A percentile compares a stretch with the other conserved stretches of the same genome.
These are phyloP conservation scores for Pyrrhoderma noxium DNA, from an alignment of 1,284 basidiomycete species.

Conservation along the genomic window DNA sequence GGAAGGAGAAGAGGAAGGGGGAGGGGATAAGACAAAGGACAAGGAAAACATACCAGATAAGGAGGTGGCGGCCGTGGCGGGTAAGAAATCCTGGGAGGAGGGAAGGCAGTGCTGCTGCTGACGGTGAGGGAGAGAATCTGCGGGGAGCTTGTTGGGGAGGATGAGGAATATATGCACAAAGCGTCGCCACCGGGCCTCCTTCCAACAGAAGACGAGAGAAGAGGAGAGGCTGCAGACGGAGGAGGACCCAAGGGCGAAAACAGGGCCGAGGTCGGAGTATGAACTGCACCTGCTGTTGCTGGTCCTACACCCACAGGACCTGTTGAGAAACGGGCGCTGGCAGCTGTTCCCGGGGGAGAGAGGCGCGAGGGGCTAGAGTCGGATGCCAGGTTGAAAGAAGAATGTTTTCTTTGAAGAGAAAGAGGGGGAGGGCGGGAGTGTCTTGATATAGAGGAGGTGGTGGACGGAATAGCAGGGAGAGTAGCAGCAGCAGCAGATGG, in stretches of 20 bases:
- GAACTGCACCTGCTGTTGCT: too few relatives aligned
- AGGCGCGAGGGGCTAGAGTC: background rate
- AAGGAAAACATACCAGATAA: conserved; percentile 10
- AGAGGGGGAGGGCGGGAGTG: background rate
- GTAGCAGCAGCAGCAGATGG: background rate
- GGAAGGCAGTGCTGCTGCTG: too few relatives aligned
- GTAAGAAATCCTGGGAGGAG: too few relatives aligned
- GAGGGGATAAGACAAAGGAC: background rate
- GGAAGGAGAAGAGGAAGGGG: background rate
- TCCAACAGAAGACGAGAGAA: too few relatives aligned
- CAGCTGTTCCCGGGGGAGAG: background rate
- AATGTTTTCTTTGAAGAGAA: background rate
- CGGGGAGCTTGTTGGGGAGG: too few relatives aligned
- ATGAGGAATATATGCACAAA: too few relatives aligned
- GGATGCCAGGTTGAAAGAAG: background rate
- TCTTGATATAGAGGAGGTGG: background rate
- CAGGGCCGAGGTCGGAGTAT: background rate
- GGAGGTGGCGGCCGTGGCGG: conserved; percentile 16
- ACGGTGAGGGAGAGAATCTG: too few relatives aligned
- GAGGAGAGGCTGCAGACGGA: background rate
- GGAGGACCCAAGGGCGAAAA: conserved; percentile 10
- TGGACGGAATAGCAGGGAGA: background rate
- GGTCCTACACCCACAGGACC: background rate
- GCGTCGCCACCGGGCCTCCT: too few relatives aligned
- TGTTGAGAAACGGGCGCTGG: background rate